Evolutionary conservation across 176 grass and related monocot genomes (phyloP), one percentile per base, ranked within the genome.

Genomic region (Aegilops sharonensis): DNA sequence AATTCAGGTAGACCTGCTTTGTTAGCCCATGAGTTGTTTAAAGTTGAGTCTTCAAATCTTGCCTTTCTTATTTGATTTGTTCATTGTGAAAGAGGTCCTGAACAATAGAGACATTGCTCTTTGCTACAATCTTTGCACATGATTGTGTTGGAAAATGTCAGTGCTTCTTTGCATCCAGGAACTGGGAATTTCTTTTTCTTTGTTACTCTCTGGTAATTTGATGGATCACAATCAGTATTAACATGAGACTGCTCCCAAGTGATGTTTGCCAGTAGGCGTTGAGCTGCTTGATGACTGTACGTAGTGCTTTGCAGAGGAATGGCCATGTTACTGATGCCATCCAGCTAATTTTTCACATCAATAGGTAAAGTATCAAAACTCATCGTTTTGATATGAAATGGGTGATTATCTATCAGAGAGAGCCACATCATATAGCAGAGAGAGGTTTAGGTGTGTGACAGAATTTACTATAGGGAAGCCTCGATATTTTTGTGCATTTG

Each of bases 131-230:
- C 97, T 85, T 86, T 98, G 90, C 97, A 98, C 78, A 86, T 91
- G 75, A 95, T 92, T 50, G 97, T 94, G 84, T 98, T 98, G 34
- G 97, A 98, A 71, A 95, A 98, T 24, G 87, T 90, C 56, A 98
- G 72, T 54, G 91, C 74, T 79, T 95, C 97, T 90, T 90, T 98
- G 72, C 97, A 98, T 9, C 89, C 88, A 50, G 85, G 88, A 69
- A 94, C 94, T 66, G 94, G 94, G 72, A 94, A 98, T 72, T 90
- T 91, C 62, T 87, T 95, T 86, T 98, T 98, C 76, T 89, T 92
- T 31, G 92, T 95, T 76, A 59, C 92, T 84, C 89, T 95, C 75
- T 98, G 90, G 75, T 98, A 98, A 91, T 98, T 98, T 78, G 94
- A 95, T 85, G 97, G 97, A 81, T 95, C 97, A 27, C 97, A 98